phyloP scores from a whole-genome alignment of 1,284 basidiomycete genomes.

The Cryptococcus hybrid region DNA sequence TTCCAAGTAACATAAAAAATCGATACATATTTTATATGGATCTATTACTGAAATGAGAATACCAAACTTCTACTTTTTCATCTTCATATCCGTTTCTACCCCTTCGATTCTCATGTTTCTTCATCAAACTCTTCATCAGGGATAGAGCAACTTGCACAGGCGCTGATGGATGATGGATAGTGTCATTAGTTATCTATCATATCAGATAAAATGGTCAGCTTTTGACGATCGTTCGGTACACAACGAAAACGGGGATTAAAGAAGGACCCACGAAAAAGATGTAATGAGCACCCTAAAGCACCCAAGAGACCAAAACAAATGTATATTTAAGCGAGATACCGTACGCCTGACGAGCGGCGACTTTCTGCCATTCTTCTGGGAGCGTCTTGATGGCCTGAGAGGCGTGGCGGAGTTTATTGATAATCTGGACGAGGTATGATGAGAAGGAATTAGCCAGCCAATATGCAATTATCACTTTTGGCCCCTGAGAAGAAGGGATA shows the following conservation, averaged over 20 bases:
- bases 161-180: not conserved
- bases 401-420: constrained; percentile 22
- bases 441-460: too few relatives aligned
- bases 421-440: constrained; percentile 2
- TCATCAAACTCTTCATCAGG: constrained; percentile 1
- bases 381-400: constrained; percentile 21
- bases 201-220: not conserved
- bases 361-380: constrained; percentile 9
- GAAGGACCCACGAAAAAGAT: constrained; percentile 17
- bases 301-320: constrained; percentile 9
- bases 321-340: constrained; percentile 19
- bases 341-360: constrained; percentile 23
- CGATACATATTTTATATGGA: too few relatives aligned
- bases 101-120: not conserved
- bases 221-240: not conserved
- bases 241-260: not conserved
- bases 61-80: too few relatives aligned
- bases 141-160: not conserved
- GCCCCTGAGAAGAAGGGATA: too few relatives aligned
- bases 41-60: too few relatives aligned
- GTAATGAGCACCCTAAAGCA: constrained; percentile 21
- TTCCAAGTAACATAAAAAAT: too few relatives aligned
- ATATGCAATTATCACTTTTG: too few relatives aligned
- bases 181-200: not conserved
- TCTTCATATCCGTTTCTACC: too few relatives aligned